Evolutionary conservation across 1,284 basidiomycete genomes (phyloP), one percentile per base, ranked within the genome.

Genomic region (Coriolopsis trogii): DNA sequence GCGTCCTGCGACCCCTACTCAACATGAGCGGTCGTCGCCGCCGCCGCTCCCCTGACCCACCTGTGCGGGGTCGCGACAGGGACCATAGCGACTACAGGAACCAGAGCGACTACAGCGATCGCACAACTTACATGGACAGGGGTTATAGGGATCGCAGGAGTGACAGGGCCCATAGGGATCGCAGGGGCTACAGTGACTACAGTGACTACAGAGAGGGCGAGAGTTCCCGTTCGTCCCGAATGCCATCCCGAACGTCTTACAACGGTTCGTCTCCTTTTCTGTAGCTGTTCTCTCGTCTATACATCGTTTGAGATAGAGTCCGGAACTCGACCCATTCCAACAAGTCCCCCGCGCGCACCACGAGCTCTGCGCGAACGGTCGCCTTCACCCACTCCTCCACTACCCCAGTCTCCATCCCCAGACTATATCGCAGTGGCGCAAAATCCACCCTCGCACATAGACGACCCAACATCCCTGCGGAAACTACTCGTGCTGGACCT

Each of bases 401-500:
- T 61, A 3, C 52, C 58, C 1, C 51, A 43, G 6, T 31, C 48
- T 13, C 70, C 71, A 2, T 67, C 70, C 1, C 58, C 63, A 3
- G 50, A 40, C 13, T 73, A 73, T 48, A 55, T 72, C 46, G 51
- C 59, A 3, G 43, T 67, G 20, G 45, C 69, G 12, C 33, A 54
- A 10, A 49, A 55, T 21, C 37, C 62, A 1, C 67, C 70, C 6
- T 38, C 52, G 13, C 50, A 57, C 0, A 53, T 80, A 26, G 34
- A 59, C 0, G 67, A 74, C 23, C 69, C 76, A 2, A 36, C 70
- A 0, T 54, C 60, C 1, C 64, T 70, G 2, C 78, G 84, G 16
- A 91, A 91, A 66, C 80, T 93, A 1, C 76, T 94, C 42, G 77
- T 94, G 3, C 79, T 94, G 7, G 92, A 94, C 66, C 75, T 94